Evolutionary conservation across 2,329 filamentous ascomycete genomes (phyloP).

Genomic region (Penicillium crustosum): DNA sequence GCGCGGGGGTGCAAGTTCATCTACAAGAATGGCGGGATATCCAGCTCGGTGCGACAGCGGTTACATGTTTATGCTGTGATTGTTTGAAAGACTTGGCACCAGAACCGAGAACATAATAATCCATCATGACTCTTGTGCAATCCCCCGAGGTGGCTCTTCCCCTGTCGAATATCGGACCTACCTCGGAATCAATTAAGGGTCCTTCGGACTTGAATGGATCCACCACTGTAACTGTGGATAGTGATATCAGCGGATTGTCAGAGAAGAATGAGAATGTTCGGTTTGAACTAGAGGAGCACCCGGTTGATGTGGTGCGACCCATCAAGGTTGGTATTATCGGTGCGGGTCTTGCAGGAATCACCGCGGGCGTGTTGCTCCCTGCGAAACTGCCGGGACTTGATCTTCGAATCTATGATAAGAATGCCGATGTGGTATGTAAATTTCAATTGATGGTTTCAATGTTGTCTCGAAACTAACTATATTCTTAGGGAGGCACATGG

Average conservation of each 20-base stretch:
- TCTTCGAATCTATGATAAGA: constrained; percentile 68
- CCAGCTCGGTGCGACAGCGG: background rate
- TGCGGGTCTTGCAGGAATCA: constrained; percentile 63
- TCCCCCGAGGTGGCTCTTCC: constrained; percentile 6
- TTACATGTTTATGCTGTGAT: background rate
- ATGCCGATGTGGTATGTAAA: constrained; percentile 60
- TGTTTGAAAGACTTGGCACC: background rate
- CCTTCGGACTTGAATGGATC: constrained; percentile 2
- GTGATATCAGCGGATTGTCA: constrained; percentile 2
- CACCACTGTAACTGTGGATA: constrained; percentile 14
- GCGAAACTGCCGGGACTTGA: constrained; percentile 67
- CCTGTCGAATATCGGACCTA: constrained; percentile 5
- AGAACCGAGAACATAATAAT: background rate
- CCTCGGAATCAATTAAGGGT: constrained; percentile 13
- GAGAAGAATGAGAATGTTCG: constrained; percentile 11
- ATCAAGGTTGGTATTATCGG: constrained; percentile 63
- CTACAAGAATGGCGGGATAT: constrained; percentile 9
- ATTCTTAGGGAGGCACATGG: constrained; percentile 48
- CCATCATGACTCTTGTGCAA: constrained; percentile 19
- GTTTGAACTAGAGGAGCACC: constrained; percentile 45
- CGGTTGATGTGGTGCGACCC: constrained; percentile 51
- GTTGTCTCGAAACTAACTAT: background rate
- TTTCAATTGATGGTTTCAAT: background rate
- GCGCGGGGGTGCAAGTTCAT: background rate
- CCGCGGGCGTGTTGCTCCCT: constrained; percentile 65